These are phyloP conservation scores for Candida piceae DNA, from an alignment of 805 yeast genomes.

Conservation along the genomic window DNA sequence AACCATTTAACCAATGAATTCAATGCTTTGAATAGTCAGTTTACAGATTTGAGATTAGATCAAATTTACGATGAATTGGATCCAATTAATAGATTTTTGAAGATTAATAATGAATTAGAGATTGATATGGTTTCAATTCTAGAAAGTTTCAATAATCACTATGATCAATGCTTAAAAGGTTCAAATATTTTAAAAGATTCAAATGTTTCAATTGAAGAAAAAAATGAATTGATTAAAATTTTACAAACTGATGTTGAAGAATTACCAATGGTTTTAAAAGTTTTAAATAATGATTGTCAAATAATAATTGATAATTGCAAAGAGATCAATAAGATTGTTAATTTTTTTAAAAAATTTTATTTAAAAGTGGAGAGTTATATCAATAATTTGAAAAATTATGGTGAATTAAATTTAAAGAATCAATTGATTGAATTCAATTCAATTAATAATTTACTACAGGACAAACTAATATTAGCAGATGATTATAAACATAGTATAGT, in stretches of 20 bases:
- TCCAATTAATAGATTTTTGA: slow-evolving; percentile 22
- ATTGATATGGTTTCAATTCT: slow-evolving; percentile 65
- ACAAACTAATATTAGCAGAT: slow-evolving; percentile 9
- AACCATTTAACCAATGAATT: slow-evolving; percentile 22
- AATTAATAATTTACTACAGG: slow-evolving; percentile 9
- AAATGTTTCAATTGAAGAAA: slow-evolving; percentile 24
- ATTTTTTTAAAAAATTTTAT: slow-evolving; percentile 17
- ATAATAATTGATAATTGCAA: slow-evolving; percentile 26
- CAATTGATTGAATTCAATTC: slow-evolving; percentile 15
- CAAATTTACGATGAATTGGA: slow-evolving; percentile 13
- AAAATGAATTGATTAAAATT: slow-evolving; percentile 39
- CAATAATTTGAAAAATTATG: slow-evolving; percentile 24
- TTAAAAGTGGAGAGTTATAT: slow-evolving; percentile 15
- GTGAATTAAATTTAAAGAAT: slow-evolving; percentile 22
- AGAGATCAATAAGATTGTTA: slow-evolving; percentile 21
- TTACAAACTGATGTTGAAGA: slow-evolving; percentile 51
- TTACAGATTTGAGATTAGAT: slow-evolving; percentile 21
- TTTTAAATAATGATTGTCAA: slow-evolving; percentile 36
- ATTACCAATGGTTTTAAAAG: slow-evolving; percentile 49
- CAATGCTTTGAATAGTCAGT: slow-evolving; percentile 22
- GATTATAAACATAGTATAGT: slow-evolving; percentile 12
- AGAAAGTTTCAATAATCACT: slow-evolving; percentile 72
- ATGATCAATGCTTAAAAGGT: slow-evolving; percentile 67
- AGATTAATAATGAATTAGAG: slow-evolving; percentile 48
- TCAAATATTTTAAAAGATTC: slow-evolving; percentile 32